Conservation (phyloP, 2,329 filamentous ascomycete species). For the Neurospora sp. region DNA sequence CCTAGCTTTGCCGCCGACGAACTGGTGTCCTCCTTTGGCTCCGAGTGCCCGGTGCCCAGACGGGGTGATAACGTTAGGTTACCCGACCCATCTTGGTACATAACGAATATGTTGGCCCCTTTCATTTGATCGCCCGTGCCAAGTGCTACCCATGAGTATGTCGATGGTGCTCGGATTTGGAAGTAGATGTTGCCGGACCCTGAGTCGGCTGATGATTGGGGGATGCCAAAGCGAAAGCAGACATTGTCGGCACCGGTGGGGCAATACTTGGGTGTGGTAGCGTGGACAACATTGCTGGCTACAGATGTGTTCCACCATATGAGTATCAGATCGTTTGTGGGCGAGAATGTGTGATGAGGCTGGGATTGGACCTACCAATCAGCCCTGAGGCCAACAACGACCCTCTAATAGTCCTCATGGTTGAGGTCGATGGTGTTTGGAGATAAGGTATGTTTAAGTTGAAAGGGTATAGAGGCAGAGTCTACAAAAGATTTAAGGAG, state of each 20-base stretch:
- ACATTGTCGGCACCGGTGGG: conserved; percentile 28
- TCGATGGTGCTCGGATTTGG: conserved; percentile 45
- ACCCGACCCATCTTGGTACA: conserved; percentile 47
- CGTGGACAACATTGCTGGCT: conserved; percentile 15
- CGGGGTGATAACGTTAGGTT: conserved; percentile 55
- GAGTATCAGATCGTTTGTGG: neutral
- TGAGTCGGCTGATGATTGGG: conserved; percentile 35
- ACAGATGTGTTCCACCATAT: neutral
- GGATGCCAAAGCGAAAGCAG: conserved; percentile 48
- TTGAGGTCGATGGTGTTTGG: neutral
- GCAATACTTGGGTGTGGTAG: conserved; percentile 28
- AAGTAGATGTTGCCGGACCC: conserved; percentile 49
- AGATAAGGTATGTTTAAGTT: neutral
- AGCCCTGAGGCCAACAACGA: conserved; percentile 4
- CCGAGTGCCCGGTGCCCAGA: conserved; percentile 32
- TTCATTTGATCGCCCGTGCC: conserved; percentile 47
- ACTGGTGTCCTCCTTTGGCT: conserved; percentile 35
- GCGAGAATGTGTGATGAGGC: neutral
- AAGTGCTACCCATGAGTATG: conserved; percentile 46
- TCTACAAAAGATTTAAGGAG: neutral
- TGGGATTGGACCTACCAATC: conserved; percentile 8
- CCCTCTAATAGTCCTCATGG: conserved; percentile 4
- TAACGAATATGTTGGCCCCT: conserved; percentile 50
- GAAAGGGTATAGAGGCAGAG: neutral
- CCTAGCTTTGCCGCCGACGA: conserved; percentile 32